Evolutionary conservation across 768 basidiomycete genomes (phyloP).

Genomic region (Tulasnella sp.): DNA sequence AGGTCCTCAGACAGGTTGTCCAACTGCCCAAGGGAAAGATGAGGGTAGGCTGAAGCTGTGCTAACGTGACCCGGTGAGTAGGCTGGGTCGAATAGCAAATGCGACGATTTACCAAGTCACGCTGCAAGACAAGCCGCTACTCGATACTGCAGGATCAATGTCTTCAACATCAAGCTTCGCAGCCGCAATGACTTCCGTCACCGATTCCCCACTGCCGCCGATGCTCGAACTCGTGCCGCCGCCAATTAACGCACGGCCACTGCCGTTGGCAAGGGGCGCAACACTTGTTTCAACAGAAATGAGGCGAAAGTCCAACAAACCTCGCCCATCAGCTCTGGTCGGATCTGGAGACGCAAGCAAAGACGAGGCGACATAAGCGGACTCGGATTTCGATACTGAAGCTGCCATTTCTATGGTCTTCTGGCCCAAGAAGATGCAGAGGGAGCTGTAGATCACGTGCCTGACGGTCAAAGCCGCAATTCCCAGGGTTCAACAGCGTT

Average conservation of each 20-base stretch:
- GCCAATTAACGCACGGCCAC: conserved; percentile 64
- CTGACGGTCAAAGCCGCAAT: no score
- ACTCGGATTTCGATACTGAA: conserved; percentile 61
- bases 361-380: conserved; percentile 59
- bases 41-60: conserved; percentile 70
- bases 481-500: no score
- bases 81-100: not conserved
- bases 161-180: conserved; percentile 68
- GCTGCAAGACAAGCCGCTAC: conserved; percentile 50
- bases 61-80: conserved; percentile 31
- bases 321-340: conserved; percentile 66
- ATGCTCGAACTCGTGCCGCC: conserved; percentile 23
- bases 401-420: conserved; percentile 4
- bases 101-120: conserved; percentile 62
- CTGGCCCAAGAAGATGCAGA: no score
- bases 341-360: conserved; percentile 42
- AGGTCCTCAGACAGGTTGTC: conserved; percentile 72
- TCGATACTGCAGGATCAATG: conserved; percentile 39
- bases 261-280: conserved; percentile 73
- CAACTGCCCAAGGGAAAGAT: conserved; percentile 45
- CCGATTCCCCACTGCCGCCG: conserved; percentile 42
- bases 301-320: conserved; percentile 49
- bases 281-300: conserved; percentile 67
- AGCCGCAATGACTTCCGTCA: conserved; percentile 69
- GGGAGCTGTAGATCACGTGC: no score